phyloP scores from a whole-genome alignment of 192 early-diverging fungal genomes.

The Umbelopsis isabellina region DNA sequence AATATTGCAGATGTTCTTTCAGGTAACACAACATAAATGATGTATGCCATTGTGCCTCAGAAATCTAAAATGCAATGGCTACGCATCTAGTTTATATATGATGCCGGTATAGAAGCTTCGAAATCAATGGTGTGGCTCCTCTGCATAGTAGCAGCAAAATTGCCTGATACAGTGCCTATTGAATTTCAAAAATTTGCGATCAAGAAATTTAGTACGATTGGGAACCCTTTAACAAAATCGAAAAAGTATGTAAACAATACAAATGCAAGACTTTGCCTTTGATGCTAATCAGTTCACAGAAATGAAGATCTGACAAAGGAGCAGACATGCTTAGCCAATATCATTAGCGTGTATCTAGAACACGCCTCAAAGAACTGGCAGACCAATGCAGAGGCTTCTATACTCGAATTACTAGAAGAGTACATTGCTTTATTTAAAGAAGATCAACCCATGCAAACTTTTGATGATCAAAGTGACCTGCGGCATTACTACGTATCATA shows the following conservation, averaged over 20 bases:
- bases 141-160: no score
- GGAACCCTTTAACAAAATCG: background rate
- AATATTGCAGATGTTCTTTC: no score
- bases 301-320: background rate
- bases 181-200: background rate
- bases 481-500: slow-evolving; percentile 4
- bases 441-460: no score
- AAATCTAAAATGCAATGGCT: no score
- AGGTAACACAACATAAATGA: no score
- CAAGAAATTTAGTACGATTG: background rate
- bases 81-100: no score
- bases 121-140: no score
- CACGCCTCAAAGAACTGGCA: background rate
- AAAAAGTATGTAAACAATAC: background rate
- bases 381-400: background rate
- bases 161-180: background rate
- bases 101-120: no score
- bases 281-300: background rate
- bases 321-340: background rate
- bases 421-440: background rate
- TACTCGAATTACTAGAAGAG: background rate
- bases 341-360: background rate
- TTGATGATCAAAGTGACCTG: background rate
- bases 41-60: no score
- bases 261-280: background rate